Base-by-base conservation (phyloP, 2,329 filamentous ascomycete species). In the Sclerotinia trifoliorum region DNA sequence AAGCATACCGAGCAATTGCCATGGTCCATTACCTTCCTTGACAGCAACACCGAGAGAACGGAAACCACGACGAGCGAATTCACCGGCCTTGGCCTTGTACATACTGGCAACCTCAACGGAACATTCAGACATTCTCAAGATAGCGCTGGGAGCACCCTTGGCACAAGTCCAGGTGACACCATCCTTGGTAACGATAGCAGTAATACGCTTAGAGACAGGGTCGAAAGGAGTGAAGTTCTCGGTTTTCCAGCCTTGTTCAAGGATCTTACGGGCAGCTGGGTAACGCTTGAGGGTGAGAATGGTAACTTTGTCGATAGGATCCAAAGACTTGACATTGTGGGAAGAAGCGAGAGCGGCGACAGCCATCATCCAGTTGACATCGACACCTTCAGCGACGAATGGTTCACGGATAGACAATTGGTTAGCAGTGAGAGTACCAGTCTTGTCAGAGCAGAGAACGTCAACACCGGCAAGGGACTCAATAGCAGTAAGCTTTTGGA, bases 321-420 rank as follows among this genome's bases (percentile, higher is more conserved):
- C 90, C 71, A 92, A 85, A 70, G 89, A 90, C 82, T 90, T 90
- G 81, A 91, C 84, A 82, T 92, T 92, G 83, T 92, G 90, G 71
- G 90, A 92, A 65, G 89, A 92, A 68, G 90, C 90, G 67, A 92
- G 85, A 70, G 90, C 90, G 70, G 90, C 90, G 70, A 91, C 90
- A 72, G 90, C 89, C 90, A 92, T 92, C 89, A 92, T 92, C 89
- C 89, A 92, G 83, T 92, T 90, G 79, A 92, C 87, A 80, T 92
- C 89, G 77, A 91, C 86, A 75, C 90, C 90, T 79, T 92, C 90
- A 70, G 88, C 86, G 69, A 92, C 89, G 80, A 89, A 92, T 26
- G 90, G 90, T 77, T 92, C 90, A 78, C 90, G 89, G 77, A 92
- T 90, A 76, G 86, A 89, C 65, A 92, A 84, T 82, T 92, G 89